These are phyloP conservation scores for Linnemannia exigua DNA, from an alignment of 192 early-diverging fungal genomes.

Conservation along the genomic window DNA sequence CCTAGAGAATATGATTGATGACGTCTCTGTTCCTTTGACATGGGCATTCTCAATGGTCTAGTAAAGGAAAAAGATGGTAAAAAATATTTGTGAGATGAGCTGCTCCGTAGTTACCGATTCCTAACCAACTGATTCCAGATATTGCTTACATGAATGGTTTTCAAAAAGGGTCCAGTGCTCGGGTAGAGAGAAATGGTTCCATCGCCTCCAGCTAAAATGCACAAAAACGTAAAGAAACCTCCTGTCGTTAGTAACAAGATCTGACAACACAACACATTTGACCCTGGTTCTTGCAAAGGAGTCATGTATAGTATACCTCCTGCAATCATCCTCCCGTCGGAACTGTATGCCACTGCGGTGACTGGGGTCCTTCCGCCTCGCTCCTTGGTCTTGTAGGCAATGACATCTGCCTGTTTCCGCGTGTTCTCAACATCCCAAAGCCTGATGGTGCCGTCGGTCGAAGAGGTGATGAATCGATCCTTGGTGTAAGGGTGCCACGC, in stretches of 20 bases:
- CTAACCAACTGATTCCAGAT: neutral
- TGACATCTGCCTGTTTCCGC: constrained; percentile 79
- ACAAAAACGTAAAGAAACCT: neutral
- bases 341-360: constrained; percentile 78
- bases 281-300: too few species aligned
- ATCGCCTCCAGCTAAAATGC: constrained; percentile 72
- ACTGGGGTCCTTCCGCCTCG: constrained; percentile 79
- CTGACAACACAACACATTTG: neutral
- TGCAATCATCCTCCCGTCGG: constrained; percentile 79
- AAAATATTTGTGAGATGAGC: neutral
- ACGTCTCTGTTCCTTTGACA: constrained; percentile 73
- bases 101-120: neutral
- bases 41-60: constrained; percentile 80
- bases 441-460: constrained; percentile 85
- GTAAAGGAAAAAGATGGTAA: neutral
- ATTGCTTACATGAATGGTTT: constrained; percentile 72
- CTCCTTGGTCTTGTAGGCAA: constrained; percentile 80
- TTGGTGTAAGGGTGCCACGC: constrained; percentile 85
- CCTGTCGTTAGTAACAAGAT: neutral
- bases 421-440: constrained; percentile 88
- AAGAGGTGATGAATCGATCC: constrained; percentile 80
- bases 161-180: constrained; percentile 70
- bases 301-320: too few species aligned
- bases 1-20: constrained; percentile 77
- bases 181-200: constrained; percentile 87